A percentile compares a stretch with the other conserved stretches of the same genome.
These are phyloP conservation scores for Chlorokybus atmophyticus DNA, from an alignment of 139 green algal species.

Conservation along the genomic window DNA sequence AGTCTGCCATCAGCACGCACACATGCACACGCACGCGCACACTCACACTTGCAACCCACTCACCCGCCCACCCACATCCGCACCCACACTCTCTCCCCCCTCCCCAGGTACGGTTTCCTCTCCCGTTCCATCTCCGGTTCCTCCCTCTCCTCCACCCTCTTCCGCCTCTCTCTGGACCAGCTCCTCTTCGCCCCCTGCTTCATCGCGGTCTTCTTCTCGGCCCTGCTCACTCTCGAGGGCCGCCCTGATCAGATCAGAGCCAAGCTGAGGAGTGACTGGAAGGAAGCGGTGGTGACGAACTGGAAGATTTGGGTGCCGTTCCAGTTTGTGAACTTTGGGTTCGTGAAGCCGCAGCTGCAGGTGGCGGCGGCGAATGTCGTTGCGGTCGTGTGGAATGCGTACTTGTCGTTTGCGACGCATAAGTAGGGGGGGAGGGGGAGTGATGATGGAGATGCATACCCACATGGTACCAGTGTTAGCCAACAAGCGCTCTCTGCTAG, in stretches of 20 bases:
- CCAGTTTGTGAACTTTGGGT: conserved; percentile 44
- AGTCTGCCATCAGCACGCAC: too few relatives aligned
- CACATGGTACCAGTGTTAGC: too few relatives aligned
- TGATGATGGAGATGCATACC: too few relatives aligned
- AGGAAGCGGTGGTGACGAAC: conserved; percentile 28
- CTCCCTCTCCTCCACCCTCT: too few relatives aligned
- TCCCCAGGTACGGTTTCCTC: too few relatives aligned
- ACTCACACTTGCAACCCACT: too few relatives aligned
- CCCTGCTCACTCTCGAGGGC: conserved; percentile 50
- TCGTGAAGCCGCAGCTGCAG: conserved; percentile 35
- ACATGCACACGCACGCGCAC: too few relatives aligned
- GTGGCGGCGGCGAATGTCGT: conserved; percentile 30
- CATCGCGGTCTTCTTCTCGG: conserved; percentile 58
- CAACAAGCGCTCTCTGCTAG: too few relatives aligned
- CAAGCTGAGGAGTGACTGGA: conserved; percentile 52
- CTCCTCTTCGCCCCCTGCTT: conserved; percentile 80
- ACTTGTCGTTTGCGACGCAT: conserved; percentile 14
- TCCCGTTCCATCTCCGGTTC: too few relatives aligned
- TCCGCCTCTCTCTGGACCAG: conserved; percentile 67
- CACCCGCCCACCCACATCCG: too few relatives aligned
- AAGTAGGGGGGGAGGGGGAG: conserved; percentile 3
- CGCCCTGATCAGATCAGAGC: conserved; percentile 34
- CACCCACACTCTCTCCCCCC: too few relatives aligned
- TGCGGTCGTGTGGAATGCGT: conserved; percentile 31
- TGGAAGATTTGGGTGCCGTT: conserved; percentile 49